These are phyloP conservation scores for Rhynchosporium secalis DNA, from an alignment of 2,329 filamentous ascomycete species.

Conservation along the genomic window DNA sequence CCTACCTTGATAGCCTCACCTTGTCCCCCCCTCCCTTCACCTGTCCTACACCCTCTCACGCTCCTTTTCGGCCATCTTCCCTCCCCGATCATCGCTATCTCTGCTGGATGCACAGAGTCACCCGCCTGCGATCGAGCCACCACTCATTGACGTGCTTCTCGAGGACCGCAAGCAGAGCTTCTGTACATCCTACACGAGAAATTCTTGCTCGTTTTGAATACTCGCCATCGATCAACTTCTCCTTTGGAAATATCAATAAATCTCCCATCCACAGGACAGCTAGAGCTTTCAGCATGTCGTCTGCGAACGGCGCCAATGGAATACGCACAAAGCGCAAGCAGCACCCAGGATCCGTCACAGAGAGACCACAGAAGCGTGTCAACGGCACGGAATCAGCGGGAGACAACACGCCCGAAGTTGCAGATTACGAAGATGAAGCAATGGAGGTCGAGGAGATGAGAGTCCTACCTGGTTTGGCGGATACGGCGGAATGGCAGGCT, in stretches of 20 bases:
- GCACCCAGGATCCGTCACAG: slow-evolving; percentile 32
- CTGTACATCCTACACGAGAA: slow-evolving; percentile 1
- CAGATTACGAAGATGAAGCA: slow-evolving; percentile 39
- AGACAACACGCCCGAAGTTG: slow-evolving; percentile 39
- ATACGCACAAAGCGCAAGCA: slow-evolving; percentile 39
- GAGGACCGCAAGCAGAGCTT: slow-evolving; percentile 25
- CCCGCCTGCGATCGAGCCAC: slow-evolving; percentile 35
- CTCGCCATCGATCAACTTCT: background rate
- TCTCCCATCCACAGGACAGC: slow-evolving; percentile 8
- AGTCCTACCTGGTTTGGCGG: slow-evolving; percentile 46
- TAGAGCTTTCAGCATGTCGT: slow-evolving; percentile 20
- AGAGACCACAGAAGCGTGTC: slow-evolving; percentile 40
- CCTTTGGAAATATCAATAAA: no score
- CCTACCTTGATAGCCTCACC: slow-evolving; percentile 12
- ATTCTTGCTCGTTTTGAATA: no score
- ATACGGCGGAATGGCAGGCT: slow-evolving; percentile 86
- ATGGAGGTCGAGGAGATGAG: slow-evolving; percentile 42
- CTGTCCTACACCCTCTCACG: slow-evolving; percentile 16
- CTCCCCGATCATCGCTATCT: background rate
- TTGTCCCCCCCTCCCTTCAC: background rate
- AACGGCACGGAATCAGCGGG: slow-evolving; percentile 40
- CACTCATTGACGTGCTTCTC: slow-evolving; percentile 39
- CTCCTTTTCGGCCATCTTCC: slow-evolving; percentile 22
- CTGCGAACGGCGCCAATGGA: slow-evolving; percentile 37
- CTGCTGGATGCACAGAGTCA: slow-evolving; percentile 39